A percentile compares a stretch with the other conserved stretches of the same genome.
Conservation (phyloP, 805 yeast genomes). For the Candida verbasci region DNA sequence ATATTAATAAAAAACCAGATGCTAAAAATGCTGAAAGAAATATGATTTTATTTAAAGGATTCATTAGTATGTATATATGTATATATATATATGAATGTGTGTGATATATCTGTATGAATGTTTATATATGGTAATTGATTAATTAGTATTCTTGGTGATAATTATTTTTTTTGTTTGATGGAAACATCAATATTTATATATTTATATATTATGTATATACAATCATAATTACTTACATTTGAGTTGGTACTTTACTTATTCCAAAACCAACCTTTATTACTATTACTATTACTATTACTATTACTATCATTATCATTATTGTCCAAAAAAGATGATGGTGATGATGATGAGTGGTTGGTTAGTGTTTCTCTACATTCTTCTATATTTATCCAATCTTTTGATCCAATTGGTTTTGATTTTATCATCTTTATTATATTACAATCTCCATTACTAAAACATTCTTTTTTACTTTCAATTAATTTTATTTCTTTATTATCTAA, state of each 20-base stretch:
- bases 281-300: background rate
- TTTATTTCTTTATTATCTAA: conserved; percentile 24
- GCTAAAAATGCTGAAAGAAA: conserved; percentile 44
- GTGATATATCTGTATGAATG: too few relatives aligned
- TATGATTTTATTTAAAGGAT: conserved; percentile 44
- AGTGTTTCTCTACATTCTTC: conserved; percentile 17
- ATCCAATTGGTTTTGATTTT: conserved; percentile 30
- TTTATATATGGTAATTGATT: too few relatives aligned
- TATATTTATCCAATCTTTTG: conserved; percentile 29
- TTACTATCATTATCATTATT: background rate
- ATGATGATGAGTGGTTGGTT: too few relatives aligned
- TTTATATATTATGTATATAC: too few relatives aligned
- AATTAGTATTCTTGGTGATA: background rate
- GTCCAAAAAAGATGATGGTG: too few relatives aligned
- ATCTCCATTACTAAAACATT: conserved; percentile 35
- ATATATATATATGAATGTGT: too few relatives aligned
- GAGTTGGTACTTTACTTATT: too few relatives aligned
- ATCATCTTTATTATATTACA: conserved; percentile 24
- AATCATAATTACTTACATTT: too few relatives aligned
- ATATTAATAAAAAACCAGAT: conserved; percentile 39
- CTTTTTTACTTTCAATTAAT: conserved; percentile 27
- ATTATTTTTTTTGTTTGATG: too few relatives aligned
- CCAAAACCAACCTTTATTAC: conserved; percentile 12
- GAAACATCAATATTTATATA: too few relatives aligned
- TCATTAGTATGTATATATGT: too few relatives aligned